phyloP scores from a whole-genome alignment of 129 eudicot species.

The Dittrichia graveolens region DNA sequence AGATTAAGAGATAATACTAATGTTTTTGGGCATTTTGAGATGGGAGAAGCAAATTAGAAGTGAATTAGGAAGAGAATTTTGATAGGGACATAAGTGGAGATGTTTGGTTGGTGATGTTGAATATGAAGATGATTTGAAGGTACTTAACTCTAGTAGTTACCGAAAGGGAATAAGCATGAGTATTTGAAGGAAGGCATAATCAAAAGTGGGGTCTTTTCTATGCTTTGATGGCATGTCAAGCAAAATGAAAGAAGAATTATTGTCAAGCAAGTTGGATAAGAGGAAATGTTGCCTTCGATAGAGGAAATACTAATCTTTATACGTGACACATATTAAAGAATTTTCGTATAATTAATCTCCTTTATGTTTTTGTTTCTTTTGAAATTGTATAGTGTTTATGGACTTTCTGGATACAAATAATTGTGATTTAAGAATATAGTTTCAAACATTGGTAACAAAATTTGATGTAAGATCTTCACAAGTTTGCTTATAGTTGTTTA shows the following conservation, averaged over 20 bases:
- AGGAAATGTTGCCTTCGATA: constrained; percentile 28
- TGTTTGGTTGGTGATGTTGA: constrained; percentile 2
- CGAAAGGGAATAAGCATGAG: constrained; percentile 28
- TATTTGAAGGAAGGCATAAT: constrained; percentile 40
- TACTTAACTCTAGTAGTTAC: constrained; percentile 24
- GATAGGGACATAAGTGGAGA: background rate
- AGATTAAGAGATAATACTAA: background rate
- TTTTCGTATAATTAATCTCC: no score
- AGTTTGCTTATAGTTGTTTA: no score
- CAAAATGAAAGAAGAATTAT: background rate
- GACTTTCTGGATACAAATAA: no score
- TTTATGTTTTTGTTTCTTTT: no score
- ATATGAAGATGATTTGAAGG: constrained; percentile 24
- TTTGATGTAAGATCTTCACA: no score
- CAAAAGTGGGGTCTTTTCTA: constrained; percentile 21
- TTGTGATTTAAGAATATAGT: no score
- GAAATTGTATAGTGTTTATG: no score
- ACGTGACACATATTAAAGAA: background rate
- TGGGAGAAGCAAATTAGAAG: constrained; percentile 41
- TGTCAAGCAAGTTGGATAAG: background rate
- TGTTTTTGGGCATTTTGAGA: constrained; percentile 18
- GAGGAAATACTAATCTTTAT: constrained; percentile 15
- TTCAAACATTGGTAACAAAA: no score
- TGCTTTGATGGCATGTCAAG: constrained; percentile 31
- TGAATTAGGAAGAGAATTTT: background rate